Evolutionary conservation across 2,329 filamentous ascomycete genomes (phyloP), one percentile per base, ranked within the genome.

Genomic region (Didymella sp.): DNA sequence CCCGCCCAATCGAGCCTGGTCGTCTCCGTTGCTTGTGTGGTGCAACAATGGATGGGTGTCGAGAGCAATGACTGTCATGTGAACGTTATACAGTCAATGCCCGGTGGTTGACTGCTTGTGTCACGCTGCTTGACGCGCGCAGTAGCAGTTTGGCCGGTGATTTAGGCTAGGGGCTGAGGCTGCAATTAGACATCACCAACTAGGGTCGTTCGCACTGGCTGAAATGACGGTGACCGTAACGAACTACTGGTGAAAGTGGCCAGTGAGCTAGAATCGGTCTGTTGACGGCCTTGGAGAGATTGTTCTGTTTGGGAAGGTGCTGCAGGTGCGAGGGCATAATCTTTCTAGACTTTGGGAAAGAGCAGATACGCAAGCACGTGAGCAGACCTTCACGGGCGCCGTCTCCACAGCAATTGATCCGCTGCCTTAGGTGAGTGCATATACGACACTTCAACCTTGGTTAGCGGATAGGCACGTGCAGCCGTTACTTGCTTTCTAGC

Each of bases 171-270:
- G 6, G 19, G 8, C 21, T 28, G 22, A 11, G 7, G 24, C 17
- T 17, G n/a, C 40, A 22, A 19, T 44, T 24, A 25, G 21, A 6
- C 24, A 9, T 42, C 28, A 24, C n/a, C 25, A 15, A 17, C 35
- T 6, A 17, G 2, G 15, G 12, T 22, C 12, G 19, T 48, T 47
- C 19, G 25, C n/a, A 22, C 11, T 27, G 21, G 21, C 33, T 19
- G 25, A 30, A 25, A 15, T 31, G 38, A 40, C 24, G 31, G 6
- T 24, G 38, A 31, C 31, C 19, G 25, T 25, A 19, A 30, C 24
- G 22, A 28, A 21, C 4, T 13, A 9, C 15, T 48, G 7, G 51
- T 49, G 40, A 55, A 55, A 31, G 51, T 35, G 21, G 31, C 37
- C 8, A 13, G 5, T 11, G 8, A 19, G 35, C 21, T 31, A 13